phyloP scores from a whole-genome alignment of 2,329 filamentous ascomycete genomes.

The Exophiala aquamarina region DNA sequence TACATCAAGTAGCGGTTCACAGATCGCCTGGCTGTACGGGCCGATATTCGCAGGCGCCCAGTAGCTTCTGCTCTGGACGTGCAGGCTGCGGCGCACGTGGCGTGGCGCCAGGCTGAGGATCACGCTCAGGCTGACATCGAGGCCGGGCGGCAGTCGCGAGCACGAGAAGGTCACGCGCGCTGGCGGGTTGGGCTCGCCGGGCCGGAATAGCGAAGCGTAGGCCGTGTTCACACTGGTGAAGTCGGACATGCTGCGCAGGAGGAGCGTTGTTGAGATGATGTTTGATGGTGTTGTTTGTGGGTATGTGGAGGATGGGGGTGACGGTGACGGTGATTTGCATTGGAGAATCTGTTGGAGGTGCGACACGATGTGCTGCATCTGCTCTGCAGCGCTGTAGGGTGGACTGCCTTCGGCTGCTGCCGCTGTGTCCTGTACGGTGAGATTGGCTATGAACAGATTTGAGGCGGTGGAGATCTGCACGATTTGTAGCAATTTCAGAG shows the following conservation, averaged over 20 bases:
- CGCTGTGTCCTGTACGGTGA: slow-evolving; percentile 3
- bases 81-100: slow-evolving; percentile 56
- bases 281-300: slow-evolving; percentile 23
- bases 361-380: slow-evolving; percentile 19
- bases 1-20: slow-evolving; percentile 49
- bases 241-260: slow-evolving; percentile 76
- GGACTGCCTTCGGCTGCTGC: too few relatives aligned
- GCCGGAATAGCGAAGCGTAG: slow-evolving; percentile 71
- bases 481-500: slow-evolving; percentile 4
- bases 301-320: too few relatives aligned
- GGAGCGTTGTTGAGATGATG: slow-evolving; percentile 56
- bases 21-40: slow-evolving; percentile 88
- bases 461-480: slow-evolving; percentile 13
- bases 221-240: slow-evolving; percentile 73
- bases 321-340: too few relatives aligned
- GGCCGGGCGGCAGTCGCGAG: slow-evolving; percentile 56
- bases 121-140: slow-evolving; percentile 62
- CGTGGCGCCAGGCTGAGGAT: slow-evolving; percentile 41
- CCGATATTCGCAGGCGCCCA: slow-evolving; percentile 99
- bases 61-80: slow-evolving; percentile 91
- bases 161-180: slow-evolving; percentile 78
- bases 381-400: slow-evolving; percentile 3
- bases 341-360: slow-evolving; percentile 6
- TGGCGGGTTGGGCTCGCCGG: slow-evolving; percentile 72
- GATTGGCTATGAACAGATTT: slow-evolving; percentile 13